A percentile compares a stretch with the other conserved stretches of the same genome.
Evolutionary conservation across 371 early-diverging fungal species (phyloP).

Genomic region (Zopfochytrium polystomum): DNA sequence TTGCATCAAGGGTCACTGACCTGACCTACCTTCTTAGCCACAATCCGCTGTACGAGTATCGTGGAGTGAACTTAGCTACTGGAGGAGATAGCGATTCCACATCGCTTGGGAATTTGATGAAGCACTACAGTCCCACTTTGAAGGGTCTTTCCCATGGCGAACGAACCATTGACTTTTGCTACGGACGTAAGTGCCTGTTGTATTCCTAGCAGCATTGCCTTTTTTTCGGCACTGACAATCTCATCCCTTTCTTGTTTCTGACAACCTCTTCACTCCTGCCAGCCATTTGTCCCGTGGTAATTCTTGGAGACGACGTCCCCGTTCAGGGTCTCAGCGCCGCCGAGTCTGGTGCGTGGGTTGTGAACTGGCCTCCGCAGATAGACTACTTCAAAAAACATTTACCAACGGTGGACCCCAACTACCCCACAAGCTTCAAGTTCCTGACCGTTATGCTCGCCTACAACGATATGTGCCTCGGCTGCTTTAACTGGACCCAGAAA

Average conservation of each 20-base stretch:
- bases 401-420: slow-evolving; percentile 11
- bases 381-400: slow-evolving; percentile 12
- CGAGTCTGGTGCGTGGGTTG: slow-evolving; percentile 14
- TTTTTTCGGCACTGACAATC: slow-evolving; percentile 9
- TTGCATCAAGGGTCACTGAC: slow-evolving; percentile 7
- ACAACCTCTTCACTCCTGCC: too few species aligned
- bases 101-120: slow-evolving; percentile 7
- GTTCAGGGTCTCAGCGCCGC: slow-evolving; percentile 22
- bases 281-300: neutral
- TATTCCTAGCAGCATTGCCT: too few species aligned
- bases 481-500: slow-evolving; percentile 6
- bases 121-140: slow-evolving; percentile 4
- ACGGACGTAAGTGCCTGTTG: slow-evolving; percentile 16
- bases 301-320: slow-evolving; percentile 8
- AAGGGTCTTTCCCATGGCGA: slow-evolving; percentile 14
- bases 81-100: slow-evolving; percentile 17
- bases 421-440: slow-evolving; percentile 1
- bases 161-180: slow-evolving; percentile 11
- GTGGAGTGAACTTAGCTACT: slow-evolving; percentile 20
- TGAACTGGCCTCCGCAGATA: slow-evolving; percentile 8
- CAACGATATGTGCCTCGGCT: slow-evolving; percentile 21
- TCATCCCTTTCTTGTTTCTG: too few species aligned
- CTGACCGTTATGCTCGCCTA: slow-evolving; percentile 7
- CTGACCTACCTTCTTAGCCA: neutral
- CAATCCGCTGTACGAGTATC: slow-evolving; percentile 9